Base-by-base conservation (phyloP, 2,329 filamentous ascomycete species). In the Corynespora cassiicola region DNA sequence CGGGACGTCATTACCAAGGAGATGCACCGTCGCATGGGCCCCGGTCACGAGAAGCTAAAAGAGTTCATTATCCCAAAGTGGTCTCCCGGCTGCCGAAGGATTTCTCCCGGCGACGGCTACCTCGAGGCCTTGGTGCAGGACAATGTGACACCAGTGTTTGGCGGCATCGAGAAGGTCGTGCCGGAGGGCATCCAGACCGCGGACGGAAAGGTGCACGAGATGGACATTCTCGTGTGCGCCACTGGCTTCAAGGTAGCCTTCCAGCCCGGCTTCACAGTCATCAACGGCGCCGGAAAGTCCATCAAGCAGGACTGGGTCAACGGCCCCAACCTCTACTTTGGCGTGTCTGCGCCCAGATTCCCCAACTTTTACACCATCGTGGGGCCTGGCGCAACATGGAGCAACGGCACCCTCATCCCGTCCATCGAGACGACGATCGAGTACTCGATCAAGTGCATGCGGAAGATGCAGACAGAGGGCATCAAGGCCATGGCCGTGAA, bases 41-140 rank as follows among this genome's bases (percentile, higher is more conserved):
- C 69, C 2, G 69, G 73, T 20, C 56, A 66, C 19, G 66, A 74
- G 30, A 66, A 71, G 29, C 50, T 75, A 12, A 66, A 72, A 33
- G 61, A 73, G 12, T 68, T 69, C 36, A 69, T 78, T 30, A 75
- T 76, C 29, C 75, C 74, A 1, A 72, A 71, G 19, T 79, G 73
- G 63, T 63, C 66, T 3, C 70, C 72, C 5, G 75, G 76, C 9
- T 66, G 63, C 33, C 50, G 63, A 18, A 45, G 61, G 22, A 61
- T 64, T 16, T 61, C 60, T 2, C 61, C 63, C 1, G 61, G 60
- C 7, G 61, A 63, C 16, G 61, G 63, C 7, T 66, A 61, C 36
- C 54, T 66, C 11, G 60, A 64, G 31, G 59, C 61, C 5, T 35
- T 65, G 4, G 55, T 60, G 2, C 49, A 61, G 18, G 49, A 58